Percentiles rank a stretch among this genome's conserved stretches.
Conservation (phyloP, 164 flowering plant genomes). For the Annona cherimola region DNA sequence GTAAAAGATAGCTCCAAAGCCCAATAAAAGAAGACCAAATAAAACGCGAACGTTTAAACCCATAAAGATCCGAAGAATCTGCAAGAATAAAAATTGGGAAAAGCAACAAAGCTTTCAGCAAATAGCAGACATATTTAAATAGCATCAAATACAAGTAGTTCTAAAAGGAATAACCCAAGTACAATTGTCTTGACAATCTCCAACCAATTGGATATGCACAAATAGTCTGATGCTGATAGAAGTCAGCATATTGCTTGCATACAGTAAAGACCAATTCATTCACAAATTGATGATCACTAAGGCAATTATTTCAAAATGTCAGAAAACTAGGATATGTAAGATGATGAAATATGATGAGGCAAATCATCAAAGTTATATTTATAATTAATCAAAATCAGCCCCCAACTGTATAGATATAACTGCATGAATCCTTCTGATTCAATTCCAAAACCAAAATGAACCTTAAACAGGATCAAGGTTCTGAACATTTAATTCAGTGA, state of each 20-base stretch:
- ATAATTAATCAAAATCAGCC: too few species aligned
- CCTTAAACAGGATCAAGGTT: background rate
- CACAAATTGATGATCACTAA: too few species aligned
- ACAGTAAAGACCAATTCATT: background rate
- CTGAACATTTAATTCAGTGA: background rate
- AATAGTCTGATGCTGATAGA: background rate
- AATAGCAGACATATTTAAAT: background rate
- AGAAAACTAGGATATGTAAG: background rate
- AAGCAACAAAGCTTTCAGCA: conserved; percentile 1
- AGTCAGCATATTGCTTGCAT: background rate
- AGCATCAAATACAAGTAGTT: background rate
- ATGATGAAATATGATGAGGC: background rate
- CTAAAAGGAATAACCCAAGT: background rate
- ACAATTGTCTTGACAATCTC: background rate
- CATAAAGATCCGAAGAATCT: conserved; percentile 70
- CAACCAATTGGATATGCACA: background rate
- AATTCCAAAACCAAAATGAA: too few species aligned
- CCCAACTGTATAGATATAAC: too few species aligned
- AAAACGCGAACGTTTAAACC: conserved; percentile 74
- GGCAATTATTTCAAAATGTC: background rate
- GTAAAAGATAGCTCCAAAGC: conserved; percentile 69
- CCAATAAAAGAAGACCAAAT: conserved; percentile 51
- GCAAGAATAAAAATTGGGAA: conserved; percentile 21
- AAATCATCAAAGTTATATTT: background rate
- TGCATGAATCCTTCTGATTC: too few species aligned